Conservation (phyloP, 106 monocot genomes). For the Chionographis japonica region DNA sequence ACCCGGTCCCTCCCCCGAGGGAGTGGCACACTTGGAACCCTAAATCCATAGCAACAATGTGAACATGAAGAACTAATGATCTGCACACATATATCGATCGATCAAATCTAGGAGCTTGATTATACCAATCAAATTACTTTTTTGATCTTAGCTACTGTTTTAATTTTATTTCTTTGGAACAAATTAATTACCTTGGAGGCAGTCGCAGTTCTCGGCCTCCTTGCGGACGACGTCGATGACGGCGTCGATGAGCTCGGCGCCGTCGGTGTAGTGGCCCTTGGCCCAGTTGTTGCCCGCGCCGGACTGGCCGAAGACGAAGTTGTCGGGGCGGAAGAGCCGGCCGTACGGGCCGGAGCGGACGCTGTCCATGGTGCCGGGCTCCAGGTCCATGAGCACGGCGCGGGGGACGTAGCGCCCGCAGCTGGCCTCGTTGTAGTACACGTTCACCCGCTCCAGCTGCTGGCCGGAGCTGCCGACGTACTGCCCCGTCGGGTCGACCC, state of each 20-base stretch:
- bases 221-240: slow-evolving; percentile 53
- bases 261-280: slow-evolving; percentile 65
- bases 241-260: slow-evolving; percentile 53
- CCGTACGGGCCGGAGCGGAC: slow-evolving; percentile 15
- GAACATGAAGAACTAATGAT: too few species aligned
- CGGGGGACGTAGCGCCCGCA: slow-evolving; percentile 15
- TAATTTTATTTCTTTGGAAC: too few species aligned
- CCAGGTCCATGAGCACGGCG: slow-evolving; percentile 19
- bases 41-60: too few species aligned
- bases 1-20: slow-evolving; percentile 49
- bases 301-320: slow-evolving; percentile 54
- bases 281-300: slow-evolving; percentile 71
- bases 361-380: slow-evolving; percentile 18
- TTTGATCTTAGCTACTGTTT: too few species aligned
- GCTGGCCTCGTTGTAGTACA: slow-evolving; percentile 18
- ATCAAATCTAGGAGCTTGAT: too few species aligned
- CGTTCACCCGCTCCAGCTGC: slow-evolving; percentile 13
- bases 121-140: too few species aligned
- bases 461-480: too few species aligned
- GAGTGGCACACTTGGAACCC: slow-evolving; percentile 29
- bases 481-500: too few species aligned
- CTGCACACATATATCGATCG: too few species aligned
- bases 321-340: slow-evolving; percentile 43
- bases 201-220: slow-evolving; percentile 54
- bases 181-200: slow-evolving; percentile 44